Evolutionary conservation across 768 basidiomycete genomes (phyloP).

Genomic region (Cubamyces sp.): DNA sequence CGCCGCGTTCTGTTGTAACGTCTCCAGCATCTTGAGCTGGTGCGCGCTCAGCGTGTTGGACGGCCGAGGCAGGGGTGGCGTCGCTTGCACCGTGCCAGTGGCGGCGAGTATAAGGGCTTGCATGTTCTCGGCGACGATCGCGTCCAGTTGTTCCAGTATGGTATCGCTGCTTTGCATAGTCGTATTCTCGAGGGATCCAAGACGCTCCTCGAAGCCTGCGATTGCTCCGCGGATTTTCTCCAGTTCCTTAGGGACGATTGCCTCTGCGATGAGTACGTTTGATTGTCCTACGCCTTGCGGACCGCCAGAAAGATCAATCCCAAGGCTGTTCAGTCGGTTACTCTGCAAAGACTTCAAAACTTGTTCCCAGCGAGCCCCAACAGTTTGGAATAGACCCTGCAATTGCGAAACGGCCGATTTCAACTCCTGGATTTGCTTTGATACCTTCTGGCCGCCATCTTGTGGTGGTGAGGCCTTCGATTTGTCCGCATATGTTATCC

Average conservation of each 20-base stretch:
- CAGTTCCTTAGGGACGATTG: slow-evolving; percentile 19
- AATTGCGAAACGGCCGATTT: slow-evolving; percentile 16
- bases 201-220: slow-evolving; percentile 18
- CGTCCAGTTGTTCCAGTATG: slow-evolving; percentile 17
- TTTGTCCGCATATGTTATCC: slow-evolving; percentile 15
- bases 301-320: neutral
- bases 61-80: slow-evolving; percentile 8
- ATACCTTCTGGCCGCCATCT: slow-evolving; percentile 9
- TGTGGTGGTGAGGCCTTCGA: slow-evolving; percentile 1
- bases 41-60: slow-evolving; percentile 12
- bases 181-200: slow-evolving; percentile 9
- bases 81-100: slow-evolving; percentile 15
- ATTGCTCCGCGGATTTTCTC: slow-evolving; percentile 20
- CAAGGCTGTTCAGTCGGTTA: neutral
- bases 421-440: slow-evolving; percentile 13
- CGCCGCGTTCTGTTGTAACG: slow-evolving; percentile 19
- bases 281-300: slow-evolving; percentile 7
- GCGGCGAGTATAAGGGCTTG: slow-evolving; percentile 17
- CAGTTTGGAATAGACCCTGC: slow-evolving; percentile 15
- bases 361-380: slow-evolving; percentile 16
- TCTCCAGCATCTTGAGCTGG: slow-evolving; percentile 16
- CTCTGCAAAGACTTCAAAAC: slow-evolving; percentile 7
- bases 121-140: slow-evolving; percentile 22
- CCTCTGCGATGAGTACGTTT: slow-evolving; percentile 20
- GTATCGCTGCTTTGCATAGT: slow-evolving; percentile 5